Conservation (phyloP, 2,329 filamentous ascomycete species). For the Calonectria ilicicola region DNA sequence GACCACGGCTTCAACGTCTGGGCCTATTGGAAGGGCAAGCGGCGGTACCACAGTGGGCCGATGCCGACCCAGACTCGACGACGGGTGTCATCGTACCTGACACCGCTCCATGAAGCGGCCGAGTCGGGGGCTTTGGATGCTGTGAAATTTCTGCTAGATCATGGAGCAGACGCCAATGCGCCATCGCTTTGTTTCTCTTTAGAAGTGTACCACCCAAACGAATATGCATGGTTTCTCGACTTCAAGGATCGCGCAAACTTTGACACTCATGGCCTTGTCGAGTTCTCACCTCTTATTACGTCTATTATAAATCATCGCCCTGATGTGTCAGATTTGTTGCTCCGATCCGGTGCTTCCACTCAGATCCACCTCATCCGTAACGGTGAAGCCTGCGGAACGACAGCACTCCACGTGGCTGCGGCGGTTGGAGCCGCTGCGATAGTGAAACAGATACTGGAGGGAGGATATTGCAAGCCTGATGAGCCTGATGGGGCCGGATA, state of each 20-base stretch:
- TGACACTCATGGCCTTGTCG: constrained; percentile 8
- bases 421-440: constrained; percentile 16
- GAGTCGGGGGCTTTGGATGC: constrained; percentile 11
- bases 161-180: constrained; percentile 13
- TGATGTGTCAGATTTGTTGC: constrained; percentile 14
- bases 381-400: constrained; percentile 15
- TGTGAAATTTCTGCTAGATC: constrained; percentile 16
- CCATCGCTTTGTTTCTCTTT: constrained; percentile 10
- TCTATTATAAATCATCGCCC: constrained; percentile 10
- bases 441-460: constrained; percentile 16
- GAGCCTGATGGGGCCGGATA: constrained; percentile 23
- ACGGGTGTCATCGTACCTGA: background rate
- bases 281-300: constrained; percentile 26
- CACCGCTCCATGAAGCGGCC: constrained; percentile 12
- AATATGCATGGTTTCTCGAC: constrained; percentile 6
- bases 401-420: constrained; percentile 24
- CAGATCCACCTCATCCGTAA: constrained; percentile 14
- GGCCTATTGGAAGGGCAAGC: background rate
- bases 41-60: background rate
- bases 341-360: constrained; percentile 19
- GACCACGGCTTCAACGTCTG: background rate
- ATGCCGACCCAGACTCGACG: background rate
- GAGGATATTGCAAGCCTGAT: constrained; percentile 24
- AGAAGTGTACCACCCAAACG: background rate
- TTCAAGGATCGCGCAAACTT: constrained; percentile 25